phyloP scores from a whole-genome alignment of 768 basidiomycete species.

The Tephrocybe sp. region DNA sequence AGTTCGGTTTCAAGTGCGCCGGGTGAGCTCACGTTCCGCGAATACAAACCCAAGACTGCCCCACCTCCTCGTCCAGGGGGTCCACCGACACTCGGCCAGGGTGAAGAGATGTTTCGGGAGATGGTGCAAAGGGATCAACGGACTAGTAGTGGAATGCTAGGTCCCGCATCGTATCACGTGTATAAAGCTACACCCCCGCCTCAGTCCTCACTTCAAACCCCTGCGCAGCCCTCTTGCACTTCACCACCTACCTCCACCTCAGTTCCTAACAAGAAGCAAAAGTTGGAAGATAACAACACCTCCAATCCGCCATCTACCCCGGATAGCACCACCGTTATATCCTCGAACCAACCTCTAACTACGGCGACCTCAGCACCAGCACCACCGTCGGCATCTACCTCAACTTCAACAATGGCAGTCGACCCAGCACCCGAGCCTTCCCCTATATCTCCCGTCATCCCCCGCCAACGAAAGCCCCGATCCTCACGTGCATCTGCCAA shows the following conservation, averaged over 20 bases:
- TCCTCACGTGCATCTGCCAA: constrained; percentile 4
- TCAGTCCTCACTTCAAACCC: neutral
- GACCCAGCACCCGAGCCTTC: neutral
- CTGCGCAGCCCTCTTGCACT: constrained; percentile 12
- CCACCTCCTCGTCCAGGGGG: constrained; percentile 8
- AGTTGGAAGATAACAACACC: no score
- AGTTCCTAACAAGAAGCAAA: constrained; percentile 12
- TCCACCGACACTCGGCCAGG: constrained; percentile 16
- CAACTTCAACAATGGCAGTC: no score
- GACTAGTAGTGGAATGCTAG: constrained; percentile 10
- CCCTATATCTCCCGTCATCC: neutral
- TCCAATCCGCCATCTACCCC: no score
- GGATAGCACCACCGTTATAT: no score
- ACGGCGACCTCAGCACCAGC: neutral
- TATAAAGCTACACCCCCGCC: constrained; percentile 6
- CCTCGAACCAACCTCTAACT: neutral
- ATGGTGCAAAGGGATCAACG: constrained; percentile 13
- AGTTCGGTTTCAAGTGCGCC: neutral
- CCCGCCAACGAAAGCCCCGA: constrained; percentile 5
- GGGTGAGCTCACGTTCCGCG: neutral
- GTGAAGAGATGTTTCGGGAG: constrained; percentile 18
- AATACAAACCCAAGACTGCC: constrained; percentile 6
- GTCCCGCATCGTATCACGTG: constrained; percentile 11
- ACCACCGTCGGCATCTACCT: neutral
- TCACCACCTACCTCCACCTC: no score